A percentile compares a stretch with the other conserved stretches of the same genome.
These are phyloP conservation scores for Toxoplasma gondii DNA, from an alignment of 169 alveolate genomes.

Conservation along the genomic window DNA sequence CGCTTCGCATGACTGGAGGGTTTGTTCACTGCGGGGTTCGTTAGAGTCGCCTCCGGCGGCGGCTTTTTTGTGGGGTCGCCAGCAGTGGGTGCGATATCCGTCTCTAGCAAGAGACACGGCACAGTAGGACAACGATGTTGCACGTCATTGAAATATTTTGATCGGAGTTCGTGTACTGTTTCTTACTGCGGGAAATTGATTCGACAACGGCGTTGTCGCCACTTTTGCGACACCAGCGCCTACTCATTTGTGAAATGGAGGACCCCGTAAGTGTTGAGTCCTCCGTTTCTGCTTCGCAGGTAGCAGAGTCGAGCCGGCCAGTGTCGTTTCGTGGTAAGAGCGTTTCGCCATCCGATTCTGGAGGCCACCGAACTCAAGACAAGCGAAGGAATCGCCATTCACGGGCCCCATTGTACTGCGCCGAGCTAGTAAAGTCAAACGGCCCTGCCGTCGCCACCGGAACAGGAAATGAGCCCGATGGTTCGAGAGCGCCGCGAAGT, in stretches of 20 bases:
- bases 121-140: not conserved
- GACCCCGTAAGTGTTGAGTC: not conserved
- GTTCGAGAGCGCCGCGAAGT: not conserved
- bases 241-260: not conserved
- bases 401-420: not conserved
- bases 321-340: not conserved
- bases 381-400: not conserved
- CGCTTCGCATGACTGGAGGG: not conserved
- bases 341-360: not conserved
- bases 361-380: not conserved
- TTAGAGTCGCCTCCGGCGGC: not conserved
- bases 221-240: not conserved
- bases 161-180: not conserved
- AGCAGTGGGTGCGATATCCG: not conserved
- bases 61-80: not conserved
- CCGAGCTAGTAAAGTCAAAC: not conserved
- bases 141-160: not conserved
- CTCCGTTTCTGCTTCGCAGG: not conserved
- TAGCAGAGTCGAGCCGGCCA: not conserved
- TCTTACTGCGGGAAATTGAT: not conserved
- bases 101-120: not conserved
- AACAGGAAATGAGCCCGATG: not conserved
- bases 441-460: not conserved
- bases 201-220: conserved; percentile 6
- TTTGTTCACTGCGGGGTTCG: not conserved